Evolutionary conservation across 1,139 yeast genomes (phyloP).

Genomic region (Saccharomycopsis hybrid): DNA sequence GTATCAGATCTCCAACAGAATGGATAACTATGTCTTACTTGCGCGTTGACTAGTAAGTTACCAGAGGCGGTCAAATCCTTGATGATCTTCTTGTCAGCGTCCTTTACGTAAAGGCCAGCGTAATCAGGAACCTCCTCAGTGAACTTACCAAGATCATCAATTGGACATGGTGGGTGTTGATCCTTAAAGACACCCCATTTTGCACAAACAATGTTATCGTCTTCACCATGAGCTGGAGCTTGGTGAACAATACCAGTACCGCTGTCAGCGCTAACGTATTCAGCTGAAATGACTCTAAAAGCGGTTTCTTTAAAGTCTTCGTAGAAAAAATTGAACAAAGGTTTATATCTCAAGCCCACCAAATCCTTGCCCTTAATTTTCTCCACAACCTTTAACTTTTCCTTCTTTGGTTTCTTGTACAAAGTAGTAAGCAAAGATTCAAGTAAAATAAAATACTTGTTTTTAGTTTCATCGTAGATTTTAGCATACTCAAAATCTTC

Average conservation of each 20-base stretch:
- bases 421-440: slow-evolving; percentile 75
- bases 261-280: slow-evolving; percentile 83
- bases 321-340: slow-evolving; percentile 75
- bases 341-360: slow-evolving; percentile 72
- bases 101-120: slow-evolving; percentile 85
- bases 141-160: slow-evolving; percentile 86
- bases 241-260: slow-evolving; percentile 99
- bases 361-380: slow-evolving; percentile 72
- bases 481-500: slow-evolving; percentile 89
- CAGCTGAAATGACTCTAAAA: slow-evolving; percentile 74
- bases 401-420: slow-evolving; percentile 91
- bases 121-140: slow-evolving; percentile 67
- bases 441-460: slow-evolving; percentile 70
- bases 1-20: slow-evolving; percentile 99
- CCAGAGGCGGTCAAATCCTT: slow-evolving; percentile 76
- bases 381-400: slow-evolving; percentile 78
- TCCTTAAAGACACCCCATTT: slow-evolving; percentile 67
- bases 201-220: slow-evolving; percentile 82
- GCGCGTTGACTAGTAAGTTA: slow-evolving; percentile 66
- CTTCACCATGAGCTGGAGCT: slow-evolving; percentile 99
- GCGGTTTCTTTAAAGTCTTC: slow-evolving; percentile 71
- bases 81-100: slow-evolving; percentile 88
- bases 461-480: slow-evolving; percentile 82
- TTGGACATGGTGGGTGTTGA: slow-evolving; percentile 81
- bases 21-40: slow-evolving; percentile 93